Evolutionary conservation across 2,329 filamentous ascomycete species (phyloP).

Genomic region (Colletotrichum gloeosporioides): DNA sequence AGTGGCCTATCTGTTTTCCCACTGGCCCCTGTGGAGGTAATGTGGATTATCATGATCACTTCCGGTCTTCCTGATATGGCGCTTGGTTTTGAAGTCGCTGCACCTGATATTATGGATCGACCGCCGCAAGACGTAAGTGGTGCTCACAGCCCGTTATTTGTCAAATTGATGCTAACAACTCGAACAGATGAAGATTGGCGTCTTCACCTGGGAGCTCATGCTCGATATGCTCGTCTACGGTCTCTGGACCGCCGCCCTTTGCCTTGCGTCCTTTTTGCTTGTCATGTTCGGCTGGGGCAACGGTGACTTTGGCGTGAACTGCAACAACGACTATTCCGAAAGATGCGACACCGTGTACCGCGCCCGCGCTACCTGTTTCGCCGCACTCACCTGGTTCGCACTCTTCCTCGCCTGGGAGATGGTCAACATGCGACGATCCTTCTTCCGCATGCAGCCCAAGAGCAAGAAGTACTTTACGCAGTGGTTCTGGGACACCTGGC

Average conservation of each 20-base stretch:
- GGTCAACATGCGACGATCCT: slow-evolving; percentile 71
- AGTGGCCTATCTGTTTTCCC: slow-evolving; percentile 72
- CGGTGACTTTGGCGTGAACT: slow-evolving; percentile 60
- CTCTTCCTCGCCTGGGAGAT: slow-evolving; percentile 81
- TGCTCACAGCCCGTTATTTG: slow-evolving; percentile 21
- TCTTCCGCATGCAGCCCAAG: slow-evolving; percentile 74
- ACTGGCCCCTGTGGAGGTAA: slow-evolving; percentile 74
- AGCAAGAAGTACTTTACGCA: slow-evolving; percentile 66
- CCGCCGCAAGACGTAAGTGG: slow-evolving; percentile 66
- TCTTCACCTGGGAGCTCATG: slow-evolving; percentile 70
- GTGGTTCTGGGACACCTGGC: slow-evolving; percentile 71
- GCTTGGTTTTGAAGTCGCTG: slow-evolving; percentile 72
- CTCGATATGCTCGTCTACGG: slow-evolving; percentile 72
- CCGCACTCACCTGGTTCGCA: slow-evolving; percentile 75
- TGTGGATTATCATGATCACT: slow-evolving; percentile 83
- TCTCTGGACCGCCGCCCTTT: slow-evolving; percentile 69
- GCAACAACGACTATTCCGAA: slow-evolving; percentile 61
- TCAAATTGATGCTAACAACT: neutral
- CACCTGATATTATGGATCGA: slow-evolving; percentile 71
- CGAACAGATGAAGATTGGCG: slow-evolving; percentile 48
- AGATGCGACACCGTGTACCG: slow-evolving; percentile 68
- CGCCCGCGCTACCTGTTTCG: slow-evolving; percentile 74
- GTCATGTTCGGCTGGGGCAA: slow-evolving; percentile 57
- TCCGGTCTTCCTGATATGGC: slow-evolving; percentile 78
- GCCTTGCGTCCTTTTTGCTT: slow-evolving; percentile 55